Percentiles rank a stretch among this genome's conserved stretches.
phyloP scores from a whole-genome alignment of 2,329 filamentous ascomycete species.

The Phoma sp. region DNA sequence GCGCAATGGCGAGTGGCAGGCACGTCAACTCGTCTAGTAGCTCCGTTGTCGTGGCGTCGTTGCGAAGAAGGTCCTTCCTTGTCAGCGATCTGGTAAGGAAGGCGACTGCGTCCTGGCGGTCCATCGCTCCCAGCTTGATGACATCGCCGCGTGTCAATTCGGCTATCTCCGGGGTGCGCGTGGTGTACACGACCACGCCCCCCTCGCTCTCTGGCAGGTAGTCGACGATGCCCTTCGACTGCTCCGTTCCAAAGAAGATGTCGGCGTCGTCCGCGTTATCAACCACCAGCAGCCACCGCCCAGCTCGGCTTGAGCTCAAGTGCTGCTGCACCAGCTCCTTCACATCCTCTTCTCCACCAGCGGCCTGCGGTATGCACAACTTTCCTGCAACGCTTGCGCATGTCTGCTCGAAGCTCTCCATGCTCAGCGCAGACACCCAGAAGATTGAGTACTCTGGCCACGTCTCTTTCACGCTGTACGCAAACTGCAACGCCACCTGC shows the following conservation, averaged over 20 bases:
- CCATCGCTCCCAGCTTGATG: slow-evolving; percentile 15
- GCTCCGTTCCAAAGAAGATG: slow-evolving; percentile 21
- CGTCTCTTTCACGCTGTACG: slow-evolving; percentile 30
- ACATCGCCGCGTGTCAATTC: slow-evolving; percentile 20
- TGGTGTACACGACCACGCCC: slow-evolving; percentile 19
- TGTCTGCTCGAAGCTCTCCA: slow-evolving; percentile 31
- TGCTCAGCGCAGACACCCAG: slow-evolving; percentile 30
- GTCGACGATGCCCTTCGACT: no score
- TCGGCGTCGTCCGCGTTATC: slow-evolving; percentile 22
- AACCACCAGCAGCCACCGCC: no score
- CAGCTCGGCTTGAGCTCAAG: slow-evolving; percentile 24
- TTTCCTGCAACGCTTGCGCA: slow-evolving; percentile 16
- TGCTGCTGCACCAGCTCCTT: slow-evolving; percentile 30
- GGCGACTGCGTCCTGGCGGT: slow-evolving; percentile 7
- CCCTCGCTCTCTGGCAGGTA: no score
- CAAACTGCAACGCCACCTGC: slow-evolving; percentile 41
- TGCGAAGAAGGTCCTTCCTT: neutral
- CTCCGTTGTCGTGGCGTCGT: neutral
- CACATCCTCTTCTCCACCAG: slow-evolving; percentile 17
- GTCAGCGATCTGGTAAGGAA: slow-evolving; percentile 3
- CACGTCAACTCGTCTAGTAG: slow-evolving; percentile 38
- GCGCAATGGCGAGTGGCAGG: slow-evolving; percentile 53
- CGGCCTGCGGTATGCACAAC: slow-evolving; percentile 19
- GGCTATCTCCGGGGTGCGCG: slow-evolving; percentile 16
- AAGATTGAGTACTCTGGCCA: slow-evolving; percentile 27